Percentiles rank a stretch among this genome's conserved stretches.
Conservation (phyloP, 2,329 filamentous ascomycete species). For the Fusarium nisikadoi region DNA sequence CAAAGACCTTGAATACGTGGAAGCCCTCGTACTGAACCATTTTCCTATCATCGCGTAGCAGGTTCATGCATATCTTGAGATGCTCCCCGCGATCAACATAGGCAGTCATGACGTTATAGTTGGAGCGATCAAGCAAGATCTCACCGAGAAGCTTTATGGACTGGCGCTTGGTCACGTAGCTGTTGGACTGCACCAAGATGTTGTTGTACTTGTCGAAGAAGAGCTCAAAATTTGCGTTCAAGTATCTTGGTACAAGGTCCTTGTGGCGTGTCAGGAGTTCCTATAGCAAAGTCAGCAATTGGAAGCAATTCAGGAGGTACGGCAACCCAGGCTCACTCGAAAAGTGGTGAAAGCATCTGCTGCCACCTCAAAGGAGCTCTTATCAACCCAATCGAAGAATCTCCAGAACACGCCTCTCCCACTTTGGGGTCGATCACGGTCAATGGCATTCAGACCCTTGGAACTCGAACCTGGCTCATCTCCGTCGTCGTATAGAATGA, state of each 20-base stretch:
- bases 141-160: conserved; percentile 97
- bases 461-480: conserved; percentile 74
- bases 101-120: conserved; percentile 97
- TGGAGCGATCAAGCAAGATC: conserved; percentile 91
- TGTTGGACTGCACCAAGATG: conserved; percentile 87
- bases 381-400: conserved; percentile 98
- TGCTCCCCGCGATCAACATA: conserved; percentile 97
- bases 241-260: conserved; percentile 85
- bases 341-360: conserved; percentile 99
- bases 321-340: conserved; percentile 67
- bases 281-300: conserved; percentile 56
- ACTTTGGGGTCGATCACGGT: conserved; percentile 77
- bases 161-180: conserved; percentile 97
- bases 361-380: conserved; percentile 94
- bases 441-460: conserved; percentile 81
- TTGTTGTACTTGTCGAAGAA: conserved; percentile 95
- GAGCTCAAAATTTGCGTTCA: conserved; percentile 88
- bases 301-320: neutral
- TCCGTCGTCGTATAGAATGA: conserved; percentile 93
- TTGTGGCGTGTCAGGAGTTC: conserved; percentile 97
- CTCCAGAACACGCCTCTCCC: conserved; percentile 93
- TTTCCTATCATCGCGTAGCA: conserved; percentile 92
- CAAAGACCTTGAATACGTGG: conserved; percentile 99
- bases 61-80: conserved; percentile 97
- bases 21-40: conserved; percentile 99